Evolutionary conservation across 2,329 filamentous ascomycete genomes (phyloP).

Genomic region (Aspergillus sojae): DNA sequence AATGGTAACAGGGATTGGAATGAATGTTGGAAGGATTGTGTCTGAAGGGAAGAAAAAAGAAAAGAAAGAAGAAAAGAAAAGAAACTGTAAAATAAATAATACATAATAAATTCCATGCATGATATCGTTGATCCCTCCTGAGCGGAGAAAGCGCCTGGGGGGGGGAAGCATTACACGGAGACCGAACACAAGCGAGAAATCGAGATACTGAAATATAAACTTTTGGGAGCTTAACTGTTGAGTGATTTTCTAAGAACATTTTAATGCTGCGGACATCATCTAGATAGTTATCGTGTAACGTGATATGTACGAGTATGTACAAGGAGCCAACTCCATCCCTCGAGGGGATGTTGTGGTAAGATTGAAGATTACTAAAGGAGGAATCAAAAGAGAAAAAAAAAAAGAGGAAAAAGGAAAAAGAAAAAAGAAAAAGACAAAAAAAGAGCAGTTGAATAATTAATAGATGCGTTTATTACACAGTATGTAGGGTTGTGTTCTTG

Average conservation of each 20-base stretch:
- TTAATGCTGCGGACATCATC: not conserved
- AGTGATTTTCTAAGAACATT: not conserved
- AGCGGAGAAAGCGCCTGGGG: not conserved
- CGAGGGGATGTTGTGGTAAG: not conserved
- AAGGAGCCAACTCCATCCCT: not conserved
- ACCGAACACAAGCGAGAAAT: not conserved
- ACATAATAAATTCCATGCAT: not conserved
- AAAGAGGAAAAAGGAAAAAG: not conserved
- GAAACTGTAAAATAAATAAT: not conserved
- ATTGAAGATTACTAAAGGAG: not conserved
- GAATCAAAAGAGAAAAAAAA: not conserved
- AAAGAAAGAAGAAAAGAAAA: not conserved
- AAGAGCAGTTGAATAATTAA: not conserved
- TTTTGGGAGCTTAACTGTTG: not conserved
- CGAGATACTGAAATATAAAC: not conserved
- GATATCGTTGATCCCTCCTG: not conserved
- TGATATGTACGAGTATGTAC: not conserved
- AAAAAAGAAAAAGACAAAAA: not conserved
- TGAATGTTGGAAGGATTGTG: conserved; percentile 5
- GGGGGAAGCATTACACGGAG: conserved; percentile 4
- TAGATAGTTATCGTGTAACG: not conserved
- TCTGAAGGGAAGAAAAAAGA: not conserved
- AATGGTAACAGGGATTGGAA: conserved; percentile 15
- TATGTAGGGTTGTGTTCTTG: conserved; percentile 4
- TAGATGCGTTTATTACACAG: conserved; percentile 1